These are phyloP conservation scores for Sporisorium scitamineum DNA, from an alignment of 1,284 basidiomycete species.

Conservation along the genomic window DNA sequence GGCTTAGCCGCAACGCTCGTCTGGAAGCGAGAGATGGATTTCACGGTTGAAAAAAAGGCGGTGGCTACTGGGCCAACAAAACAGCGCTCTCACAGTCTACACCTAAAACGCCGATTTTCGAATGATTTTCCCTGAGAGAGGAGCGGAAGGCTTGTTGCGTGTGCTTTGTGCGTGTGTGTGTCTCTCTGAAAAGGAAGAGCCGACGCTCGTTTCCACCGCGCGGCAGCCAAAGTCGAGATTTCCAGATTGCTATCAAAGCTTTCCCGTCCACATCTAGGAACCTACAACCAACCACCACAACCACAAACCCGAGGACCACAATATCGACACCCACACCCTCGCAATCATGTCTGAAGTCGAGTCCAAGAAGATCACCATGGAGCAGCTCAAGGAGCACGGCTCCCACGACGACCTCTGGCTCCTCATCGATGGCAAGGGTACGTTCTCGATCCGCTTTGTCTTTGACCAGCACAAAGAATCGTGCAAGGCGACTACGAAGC, in stretches of 20 bases:
- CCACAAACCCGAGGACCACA: not conserved
- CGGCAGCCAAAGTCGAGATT: not conserved
- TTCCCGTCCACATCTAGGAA: not conserved
- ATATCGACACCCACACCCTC: not conserved
- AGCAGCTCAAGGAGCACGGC: constrained; percentile 64
- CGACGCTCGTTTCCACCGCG: constrained; percentile 1
- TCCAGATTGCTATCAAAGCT: not conserved
- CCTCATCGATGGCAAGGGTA: constrained; percentile 67
- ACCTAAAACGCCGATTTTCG: constrained; percentile 8
- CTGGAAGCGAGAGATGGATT: constrained; percentile 7
- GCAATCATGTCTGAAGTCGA: constrained; percentile 18
- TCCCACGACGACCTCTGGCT: constrained; percentile 66
- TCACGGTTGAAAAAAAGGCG: constrained; percentile 10
- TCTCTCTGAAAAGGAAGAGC: not conserved
- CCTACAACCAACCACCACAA: not conserved
- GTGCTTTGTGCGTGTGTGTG: not conserved
- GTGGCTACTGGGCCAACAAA: not conserved
- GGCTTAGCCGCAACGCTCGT: not conserved
- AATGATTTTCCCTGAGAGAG: not conserved
- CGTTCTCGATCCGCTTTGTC: constrained; percentile 6
- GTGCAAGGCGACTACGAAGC: no score
- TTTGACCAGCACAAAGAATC: no score
- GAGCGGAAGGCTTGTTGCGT: constrained; percentile 1
- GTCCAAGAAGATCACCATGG: constrained; percentile 64
- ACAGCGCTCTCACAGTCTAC: not conserved